Evolutionary conservation across 2,329 filamentous ascomycete genomes (phyloP).

Genomic region (Colletotrichum sp.): DNA sequence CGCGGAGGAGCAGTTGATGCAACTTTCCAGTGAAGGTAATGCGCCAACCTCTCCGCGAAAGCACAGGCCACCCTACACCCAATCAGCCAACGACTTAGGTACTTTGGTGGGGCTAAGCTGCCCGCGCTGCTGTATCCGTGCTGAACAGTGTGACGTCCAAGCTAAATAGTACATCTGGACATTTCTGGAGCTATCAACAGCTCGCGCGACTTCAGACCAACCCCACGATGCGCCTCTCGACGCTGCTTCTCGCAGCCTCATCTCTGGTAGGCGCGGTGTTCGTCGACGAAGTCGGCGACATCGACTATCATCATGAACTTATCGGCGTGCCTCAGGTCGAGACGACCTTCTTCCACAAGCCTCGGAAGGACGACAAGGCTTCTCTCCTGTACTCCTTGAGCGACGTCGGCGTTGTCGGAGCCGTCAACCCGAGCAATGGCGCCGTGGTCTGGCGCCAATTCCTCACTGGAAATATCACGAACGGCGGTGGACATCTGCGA

Average conservation of each 20-base stretch:
- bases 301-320: slow-evolving; percentile 93
- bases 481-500: slow-evolving; percentile 61
- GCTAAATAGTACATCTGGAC: not conserved
- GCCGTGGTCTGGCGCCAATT: slow-evolving; percentile 85
- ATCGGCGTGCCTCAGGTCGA: slow-evolving; percentile 81
- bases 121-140: not conserved
- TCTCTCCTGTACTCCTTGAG: slow-evolving; percentile 91
- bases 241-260: slow-evolving; percentile 40
- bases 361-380: slow-evolving; percentile 80
- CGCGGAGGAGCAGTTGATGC: not conserved
- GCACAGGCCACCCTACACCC: slow-evolving; percentile 8
- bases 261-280: slow-evolving; percentile 71
- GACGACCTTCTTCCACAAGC: slow-evolving; percentile 94
- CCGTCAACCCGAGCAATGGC: slow-evolving; percentile 87
- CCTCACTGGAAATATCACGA: slow-evolving; percentile 57
- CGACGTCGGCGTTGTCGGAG: slow-evolving; percentile 82
- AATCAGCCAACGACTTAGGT: not conserved
- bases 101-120: not conserved
- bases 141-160: not conserved
- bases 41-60: not conserved
- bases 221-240: slow-evolving; percentile 23
- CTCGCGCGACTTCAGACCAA: slow-evolving; percentile 9
- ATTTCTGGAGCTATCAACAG: slow-evolving; percentile 4
- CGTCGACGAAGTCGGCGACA: slow-evolving; percentile 85
- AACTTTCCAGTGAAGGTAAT: not conserved